These are phyloP conservation scores for Bolboschoenus planiculmis DNA, from an alignment of 176 grass and related monocot species.

Conservation along the genomic window DNA sequence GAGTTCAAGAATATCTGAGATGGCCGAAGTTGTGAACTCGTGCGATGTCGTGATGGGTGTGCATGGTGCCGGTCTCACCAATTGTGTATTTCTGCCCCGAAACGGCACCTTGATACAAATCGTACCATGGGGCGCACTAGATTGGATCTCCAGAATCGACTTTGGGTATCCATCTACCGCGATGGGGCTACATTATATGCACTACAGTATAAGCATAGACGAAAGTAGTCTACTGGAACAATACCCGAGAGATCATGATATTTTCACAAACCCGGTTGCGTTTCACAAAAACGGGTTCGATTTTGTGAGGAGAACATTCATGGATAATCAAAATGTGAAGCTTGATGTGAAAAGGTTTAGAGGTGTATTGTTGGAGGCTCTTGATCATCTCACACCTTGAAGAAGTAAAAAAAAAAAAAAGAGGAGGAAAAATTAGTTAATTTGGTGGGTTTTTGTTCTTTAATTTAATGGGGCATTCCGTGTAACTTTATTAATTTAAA, in stretches of 20 bases:
- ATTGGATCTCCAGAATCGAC: slow-evolving; percentile 51
- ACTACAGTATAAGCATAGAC: slow-evolving; percentile 59
- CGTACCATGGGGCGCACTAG: slow-evolving; percentile 74
- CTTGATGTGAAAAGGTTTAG: slow-evolving; percentile 67
- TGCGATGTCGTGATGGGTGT: slow-evolving; percentile 35
- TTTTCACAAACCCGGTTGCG: slow-evolving; percentile 53
- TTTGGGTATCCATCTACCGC: slow-evolving; percentile 50
- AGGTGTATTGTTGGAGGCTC: slow-evolving; percentile 45
- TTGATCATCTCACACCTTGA: slow-evolving; percentile 70
- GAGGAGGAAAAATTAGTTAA: too few species aligned
- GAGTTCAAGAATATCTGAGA: slow-evolving; percentile 6
- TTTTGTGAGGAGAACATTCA: slow-evolving; percentile 56
- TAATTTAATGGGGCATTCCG: slow-evolving; percentile 20
- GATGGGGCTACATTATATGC: slow-evolving; percentile 62
- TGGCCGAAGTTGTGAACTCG: slow-evolving; percentile 27
- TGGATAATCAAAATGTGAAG: slow-evolving; percentile 81
- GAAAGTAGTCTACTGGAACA: slow-evolving; percentile 66
- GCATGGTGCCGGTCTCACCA: slow-evolving; percentile 81
- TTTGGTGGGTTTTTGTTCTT: slow-evolving; percentile 23
- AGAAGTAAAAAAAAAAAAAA: background rate
- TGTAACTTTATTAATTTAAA: slow-evolving; percentile 23
- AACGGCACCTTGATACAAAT: slow-evolving; percentile 65
- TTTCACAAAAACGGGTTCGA: slow-evolving; percentile 66
- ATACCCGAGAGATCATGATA: slow-evolving; percentile 52
- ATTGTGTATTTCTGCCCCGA: slow-evolving; percentile 68